Base-by-base conservation (phyloP, 257 asterid genomes). In the Henckelia pumila region DNA sequence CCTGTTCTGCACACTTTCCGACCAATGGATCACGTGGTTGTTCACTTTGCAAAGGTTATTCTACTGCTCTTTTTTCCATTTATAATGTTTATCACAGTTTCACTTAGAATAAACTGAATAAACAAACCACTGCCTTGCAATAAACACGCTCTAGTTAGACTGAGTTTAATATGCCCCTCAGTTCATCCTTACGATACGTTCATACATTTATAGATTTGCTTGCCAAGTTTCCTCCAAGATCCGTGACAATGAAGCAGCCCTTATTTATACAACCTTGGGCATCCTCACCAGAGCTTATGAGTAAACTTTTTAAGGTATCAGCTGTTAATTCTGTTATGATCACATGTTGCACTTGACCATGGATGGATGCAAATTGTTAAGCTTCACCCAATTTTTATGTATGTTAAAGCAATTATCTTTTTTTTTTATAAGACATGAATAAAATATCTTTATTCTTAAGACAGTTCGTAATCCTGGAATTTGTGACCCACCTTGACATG, bases 41-140 rank as follows among this genome's bases (percentile, higher is more conserved):
- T 81, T 82, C 99, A 61, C 95, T 94, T 78, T 94, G 99, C 83
- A 94, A 94, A 91, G 99, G 99, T 94, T 61, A 74, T 56, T 73
- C 28, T 29, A 55, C 47, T 50, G 20, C 32, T 52, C 49, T 17
- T 33, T 32, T 61, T 67, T 61, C 63, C 53, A 1, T 40, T 61
- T 44, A 49, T 8, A 33, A 53, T 47, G 17, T 11, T 52, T 35
- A 13, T 37, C 62, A 32, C 20, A 55, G 2, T 68, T 67, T 35
- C 64, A 44, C 24, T 59, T 67, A 53, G 67, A 56, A 63, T 71
- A n/a, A 59, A 71, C 75, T 75, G 55, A 68, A 69, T 62, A 67
- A 56, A 30, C 52, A 67, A 56, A 30, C 52, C 16, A 26, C 63
- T 61, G 56, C 49, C 67, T 73, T 44, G 50, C 19, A 8, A 63